phyloP scores from a whole-genome alignment of 805 yeast species.

The Metschnikowia similis region DNA sequence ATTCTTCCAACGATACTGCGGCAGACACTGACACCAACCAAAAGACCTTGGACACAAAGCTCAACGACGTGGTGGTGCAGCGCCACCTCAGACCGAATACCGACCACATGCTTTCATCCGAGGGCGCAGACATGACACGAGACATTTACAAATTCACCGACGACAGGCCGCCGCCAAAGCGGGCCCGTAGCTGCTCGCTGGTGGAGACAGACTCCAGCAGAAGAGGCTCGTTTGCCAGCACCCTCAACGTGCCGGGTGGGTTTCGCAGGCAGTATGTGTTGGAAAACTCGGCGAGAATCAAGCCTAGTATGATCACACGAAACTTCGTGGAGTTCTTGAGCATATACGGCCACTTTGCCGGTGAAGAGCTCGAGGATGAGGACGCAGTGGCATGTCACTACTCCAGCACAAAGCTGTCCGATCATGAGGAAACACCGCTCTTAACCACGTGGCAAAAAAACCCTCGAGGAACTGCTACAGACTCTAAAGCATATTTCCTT shows the following conservation, averaged over 20 bases:
- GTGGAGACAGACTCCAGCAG: conserved; percentile 21
- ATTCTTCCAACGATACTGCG: conserved; percentile 7
- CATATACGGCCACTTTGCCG: conserved; percentile 83
- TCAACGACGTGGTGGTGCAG: conserved; percentile 11
- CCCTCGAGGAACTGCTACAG: conserved; percentile 60
- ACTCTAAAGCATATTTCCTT: conserved; percentile 65
- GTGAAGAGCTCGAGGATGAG: conserved; percentile 71
- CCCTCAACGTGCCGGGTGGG: conserved; percentile 76
- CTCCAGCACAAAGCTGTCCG: conserved; percentile 3
- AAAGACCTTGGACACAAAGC: conserved; percentile 1
- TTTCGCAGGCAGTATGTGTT: conserved; percentile 68
- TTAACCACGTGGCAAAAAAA: conserved; percentile 13
- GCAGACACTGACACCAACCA: conserved; percentile 3
- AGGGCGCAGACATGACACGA: conserved; percentile 19
- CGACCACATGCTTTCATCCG: conserved; percentile 10
- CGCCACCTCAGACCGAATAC: conserved; percentile 13
- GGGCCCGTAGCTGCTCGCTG: conserved; percentile 16
- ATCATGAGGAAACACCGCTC: conserved; percentile 37
- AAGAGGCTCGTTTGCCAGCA: conserved; percentile 62
- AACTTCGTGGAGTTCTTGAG: conserved; percentile 75
- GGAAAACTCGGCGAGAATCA: conserved; percentile 8
- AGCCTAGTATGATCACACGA: conserved; percentile 53
- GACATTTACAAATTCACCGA: conserved; percentile 12
- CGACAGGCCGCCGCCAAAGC: conserved; percentile 9
- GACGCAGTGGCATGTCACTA: conserved; percentile 54